Percentiles rank a stretch among this genome's conserved stretches.
phyloP scores from a whole-genome alignment of 768 basidiomycete genomes.

The Chalciporus chontae region DNA sequence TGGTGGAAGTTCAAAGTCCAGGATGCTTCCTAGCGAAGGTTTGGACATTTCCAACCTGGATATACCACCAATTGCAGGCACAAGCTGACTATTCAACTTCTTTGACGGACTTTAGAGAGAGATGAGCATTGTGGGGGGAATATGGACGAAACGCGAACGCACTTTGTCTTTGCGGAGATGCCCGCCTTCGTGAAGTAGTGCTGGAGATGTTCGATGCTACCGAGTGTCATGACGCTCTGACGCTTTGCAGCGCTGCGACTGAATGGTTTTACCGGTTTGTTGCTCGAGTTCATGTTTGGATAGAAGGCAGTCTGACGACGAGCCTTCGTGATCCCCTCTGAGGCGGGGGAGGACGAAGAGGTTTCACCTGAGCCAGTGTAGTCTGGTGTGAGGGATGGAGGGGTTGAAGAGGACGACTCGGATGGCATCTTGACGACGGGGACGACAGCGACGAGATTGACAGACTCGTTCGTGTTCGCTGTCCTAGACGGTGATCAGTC shows the following conservation, averaged over 20 bases:
- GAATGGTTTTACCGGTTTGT: constrained; percentile 81
- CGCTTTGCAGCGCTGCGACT: constrained; percentile 89
- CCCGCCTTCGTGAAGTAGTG: constrained; percentile 93
- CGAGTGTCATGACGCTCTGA: constrained; percentile 89
- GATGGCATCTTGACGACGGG: constrained; percentile 24
- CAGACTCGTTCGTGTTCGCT: neutral
- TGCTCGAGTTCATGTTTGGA: constrained; percentile 64
- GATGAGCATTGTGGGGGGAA: constrained; percentile 5
- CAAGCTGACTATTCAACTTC: constrained; percentile 58
- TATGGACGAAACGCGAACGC: constrained; percentile 28
- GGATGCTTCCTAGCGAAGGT: constrained; percentile 39
- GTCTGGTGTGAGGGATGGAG: constrained; percentile 58
- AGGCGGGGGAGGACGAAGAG: constrained; percentile 23
- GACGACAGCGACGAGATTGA: neutral
- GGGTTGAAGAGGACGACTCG: constrained; percentile 41
- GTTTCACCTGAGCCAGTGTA: constrained; percentile 51
- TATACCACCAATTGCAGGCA: constrained; percentile 72
- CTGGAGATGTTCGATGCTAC: constrained; percentile 95
- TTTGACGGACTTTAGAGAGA: constrained; percentile 35
- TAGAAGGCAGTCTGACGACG: constrained; percentile 76
- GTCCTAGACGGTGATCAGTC: neutral
- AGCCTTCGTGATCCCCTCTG: constrained; percentile 40
- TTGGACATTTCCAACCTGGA: constrained; percentile 39
- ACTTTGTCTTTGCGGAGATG: constrained; percentile 69
- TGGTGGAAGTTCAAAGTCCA: constrained; percentile 64